Evolutionary conservation across 129 eudicot species (phyloP), one percentile per base, ranked within the genome.

Genomic region (Calendula officinalis): DNA sequence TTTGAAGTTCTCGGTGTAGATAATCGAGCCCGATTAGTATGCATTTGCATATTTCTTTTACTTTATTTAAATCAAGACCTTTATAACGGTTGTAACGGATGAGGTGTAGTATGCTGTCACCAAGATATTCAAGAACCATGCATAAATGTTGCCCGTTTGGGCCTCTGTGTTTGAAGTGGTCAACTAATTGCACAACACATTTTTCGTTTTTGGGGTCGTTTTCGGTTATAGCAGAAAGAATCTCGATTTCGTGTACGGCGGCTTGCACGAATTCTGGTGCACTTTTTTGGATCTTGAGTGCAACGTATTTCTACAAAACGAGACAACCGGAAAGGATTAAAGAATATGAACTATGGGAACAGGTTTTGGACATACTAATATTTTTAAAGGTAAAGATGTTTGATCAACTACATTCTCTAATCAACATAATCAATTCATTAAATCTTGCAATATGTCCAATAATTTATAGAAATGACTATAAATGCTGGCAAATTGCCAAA

Each of bases 51-150:
- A 92, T 80, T 78, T 92, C 92, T 75, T 79, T 88, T 42, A 92
- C 96, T 68, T 62, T 85, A 56, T 79, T 69, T 72, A 92, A 70
- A 60, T 75, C 82, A 56, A 92, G 95, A 60, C 99, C 99, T 77
- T 85, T 92, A 56, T 92, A 86, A 16, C 91, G 91, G 69, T 92
- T 92, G 58, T 83, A 83, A 73, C 80, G 79, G 50, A 83, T 88
- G 41, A 92, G 77, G 57, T 77, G 85, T 36, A 92, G 82, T 51
- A 92, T 77, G 70, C 95, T 92, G 80, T 92, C 99, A 16, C 99
- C 99, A 40, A 92, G 96, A 80, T 83, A 92, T 64, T 92, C 99
- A 38, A 92, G 89, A 48, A 92, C 95, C 99, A 92, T 92, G 83
- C 99, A 92, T 66, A 76, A 68, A 66, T 92, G 99, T 69, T 88